Evolutionary conservation across 2,329 filamentous ascomycete species (phyloP), one percentile per base, ranked within the genome.

Genomic region (Pseudogymnoascus sp.): DNA sequence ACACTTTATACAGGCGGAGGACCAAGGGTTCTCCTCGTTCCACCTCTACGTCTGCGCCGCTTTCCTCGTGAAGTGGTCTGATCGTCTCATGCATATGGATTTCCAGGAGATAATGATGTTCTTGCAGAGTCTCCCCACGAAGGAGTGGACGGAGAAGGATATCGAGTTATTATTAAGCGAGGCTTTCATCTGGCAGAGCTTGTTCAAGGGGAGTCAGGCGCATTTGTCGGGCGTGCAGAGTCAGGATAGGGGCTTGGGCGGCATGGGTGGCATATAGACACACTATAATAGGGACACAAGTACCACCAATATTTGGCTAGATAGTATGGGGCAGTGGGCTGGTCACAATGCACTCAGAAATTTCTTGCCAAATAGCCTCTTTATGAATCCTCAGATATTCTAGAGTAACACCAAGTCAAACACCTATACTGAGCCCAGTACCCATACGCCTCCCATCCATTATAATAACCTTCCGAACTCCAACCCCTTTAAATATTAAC

Each of bases 21-120:
- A 97, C 71, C 92, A 97, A 77, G 95, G 94, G 58, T 99, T 99
- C 76, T 97, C 93, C 3, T 91, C 95, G 71, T 99, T 99, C 74
- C 94, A 99, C 73, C 84, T 99, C 63, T 99, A 99, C 73, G 94
- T 99, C 39, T 99, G 95, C 74, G 94, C 94, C 25, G 94, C 94
- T 4, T 97, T 99, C 73, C 80, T 99, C 27, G 94, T 97, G 60
- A 99, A 99, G 75, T 99, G 95, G 95, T 96, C 93, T 5, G 88
- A 94, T 68, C 91, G 95, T 73, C 82, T 99, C 52, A 83, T 93
- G 64, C 94, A 92, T 74, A 97, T 97, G 93, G 94, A 99, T 74
- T 97, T 97, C 67, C 83, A 97, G 78, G 93, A 97, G 74, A 88
- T 96, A 64, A 97, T 99, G 92, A 99, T 99, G 93, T 99, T 99